phyloP scores from a whole-genome alignment of 2,329 filamentous ascomycete genomes.

The Claviceps humidiphila region DNA sequence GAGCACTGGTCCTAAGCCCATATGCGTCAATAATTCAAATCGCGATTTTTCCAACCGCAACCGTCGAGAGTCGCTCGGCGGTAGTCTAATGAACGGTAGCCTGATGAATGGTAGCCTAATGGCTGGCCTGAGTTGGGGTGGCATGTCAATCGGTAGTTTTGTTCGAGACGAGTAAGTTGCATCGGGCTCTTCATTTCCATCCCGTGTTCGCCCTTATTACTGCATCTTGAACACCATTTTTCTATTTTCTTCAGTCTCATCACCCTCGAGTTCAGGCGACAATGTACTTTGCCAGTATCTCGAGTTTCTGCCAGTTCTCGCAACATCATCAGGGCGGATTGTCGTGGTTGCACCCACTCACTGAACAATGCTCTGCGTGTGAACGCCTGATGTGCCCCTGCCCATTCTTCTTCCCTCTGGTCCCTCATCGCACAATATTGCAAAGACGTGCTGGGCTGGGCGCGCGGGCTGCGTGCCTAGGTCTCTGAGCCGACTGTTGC shows the following conservation, averaged over 20 bases:
- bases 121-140: slow-evolving; percentile 86
- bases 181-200: neutral
- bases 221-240: neutral
- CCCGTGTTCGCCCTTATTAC: neutral
- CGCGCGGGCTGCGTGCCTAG: neutral
- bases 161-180: slow-evolving; percentile 87
- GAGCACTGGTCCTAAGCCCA: slow-evolving; percentile 51
- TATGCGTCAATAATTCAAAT: slow-evolving; percentile 52
- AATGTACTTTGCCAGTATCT: slow-evolving; percentile 8
- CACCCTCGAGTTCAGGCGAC: neutral
- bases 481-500: neutral
- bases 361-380: neutral
- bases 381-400: neutral
- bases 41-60: slow-evolving; percentile 43
- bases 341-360: neutral
- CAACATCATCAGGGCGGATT: neutral
- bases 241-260: slow-evolving; percentile 6
- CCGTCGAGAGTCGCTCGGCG: slow-evolving; percentile 48
- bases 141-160: slow-evolving; percentile 90
- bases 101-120: too few species aligned
- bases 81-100: slow-evolving; percentile 54
- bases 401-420: neutral
- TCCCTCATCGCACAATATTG: neutral
- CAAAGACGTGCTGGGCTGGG: too few species aligned
- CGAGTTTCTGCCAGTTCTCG: neutral